Evolutionary conservation across 164 flowering plant species (phyloP).

Genomic region (Cinnamomum chago): DNA sequence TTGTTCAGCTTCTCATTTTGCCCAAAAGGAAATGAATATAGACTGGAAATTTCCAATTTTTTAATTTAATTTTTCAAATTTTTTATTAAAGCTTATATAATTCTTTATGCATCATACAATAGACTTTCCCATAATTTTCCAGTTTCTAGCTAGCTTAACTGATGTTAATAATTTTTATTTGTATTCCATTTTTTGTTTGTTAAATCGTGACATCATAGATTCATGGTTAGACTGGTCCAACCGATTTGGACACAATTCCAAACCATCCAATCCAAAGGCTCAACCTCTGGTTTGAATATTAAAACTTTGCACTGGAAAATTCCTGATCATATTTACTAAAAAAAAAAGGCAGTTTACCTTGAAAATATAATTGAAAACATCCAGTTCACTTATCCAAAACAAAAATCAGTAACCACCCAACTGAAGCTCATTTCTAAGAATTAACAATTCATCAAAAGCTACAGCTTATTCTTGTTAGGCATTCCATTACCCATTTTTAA

Average conservation of each 20-base stretch:
- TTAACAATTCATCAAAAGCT: neutral
- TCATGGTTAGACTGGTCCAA: neutral
- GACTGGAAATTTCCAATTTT: neutral
- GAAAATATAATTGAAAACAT: too few relatives aligned
- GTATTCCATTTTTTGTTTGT: neutral
- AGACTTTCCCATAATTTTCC: neutral
- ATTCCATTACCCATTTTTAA: neutral
- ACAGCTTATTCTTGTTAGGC: too few relatives aligned
- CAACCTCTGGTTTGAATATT: too few relatives aligned
- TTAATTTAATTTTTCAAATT: neutral
- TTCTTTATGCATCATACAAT: neutral
- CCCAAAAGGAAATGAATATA: too few relatives aligned
- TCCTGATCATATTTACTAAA: too few relatives aligned
- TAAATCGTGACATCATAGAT: neutral
- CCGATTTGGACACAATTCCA: neutral
- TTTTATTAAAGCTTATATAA: neutral
- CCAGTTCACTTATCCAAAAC: too few relatives aligned
- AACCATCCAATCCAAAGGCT: neutral
- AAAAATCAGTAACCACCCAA: neutral
- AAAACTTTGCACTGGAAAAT: too few relatives aligned
- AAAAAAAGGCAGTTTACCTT: too few relatives aligned
- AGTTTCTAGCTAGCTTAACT: neutral
- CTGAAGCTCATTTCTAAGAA: neutral
- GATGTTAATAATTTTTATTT: neutral
- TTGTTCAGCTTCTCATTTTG: too few relatives aligned